A percentile compares a stretch with the other conserved stretches of the same genome.
phyloP scores from a whole-genome alignment of 2,329 filamentous ascomycete species.

The Biscogniauxia mediterranea region DNA sequence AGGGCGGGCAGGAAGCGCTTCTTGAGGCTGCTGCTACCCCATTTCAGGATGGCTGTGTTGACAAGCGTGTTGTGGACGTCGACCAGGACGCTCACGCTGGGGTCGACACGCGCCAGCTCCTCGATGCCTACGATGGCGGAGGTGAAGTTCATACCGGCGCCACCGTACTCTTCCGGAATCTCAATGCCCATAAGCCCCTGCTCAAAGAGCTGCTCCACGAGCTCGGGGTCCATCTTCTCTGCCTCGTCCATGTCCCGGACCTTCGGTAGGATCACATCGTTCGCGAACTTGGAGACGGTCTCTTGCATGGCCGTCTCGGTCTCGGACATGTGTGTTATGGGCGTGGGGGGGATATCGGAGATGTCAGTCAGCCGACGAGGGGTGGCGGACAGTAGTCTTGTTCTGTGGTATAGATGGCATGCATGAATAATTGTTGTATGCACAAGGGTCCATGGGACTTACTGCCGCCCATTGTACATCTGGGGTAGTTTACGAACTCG shows the following conservation, averaged over 20 bases:
- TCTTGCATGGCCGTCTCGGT: constrained; percentile 87
- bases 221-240: constrained; percentile 82
- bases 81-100: constrained; percentile 89
- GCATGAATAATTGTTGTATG: constrained; percentile 9
- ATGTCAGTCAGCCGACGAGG: constrained; percentile 61
- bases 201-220: constrained; percentile 94
- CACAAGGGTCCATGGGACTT: constrained; percentile 16
- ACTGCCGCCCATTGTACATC: constrained; percentile 32
- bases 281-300: constrained; percentile 85
- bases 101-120: constrained; percentile 90
- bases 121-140: constrained; percentile 94
- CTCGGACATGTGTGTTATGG: constrained; percentile 90
- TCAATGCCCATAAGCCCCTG: constrained; percentile 97
- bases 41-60: constrained; percentile 89
- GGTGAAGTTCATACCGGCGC: constrained; percentile 98
- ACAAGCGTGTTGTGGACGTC: constrained; percentile 98
- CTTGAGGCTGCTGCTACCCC: constrained; percentile 73
- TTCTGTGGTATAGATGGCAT: constrained; percentile 3
- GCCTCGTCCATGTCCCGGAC: constrained; percentile 97
- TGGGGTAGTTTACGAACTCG: constrained; percentile 28
- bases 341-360: constrained; percentile 78
- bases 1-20: constrained; percentile 86
- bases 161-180: constrained; percentile 95
- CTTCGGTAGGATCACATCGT: constrained; percentile 83
- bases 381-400: constrained; percentile 57